Base-by-base conservation (phyloP, 306 rosid genomes). In the Citrullus colocynthis region DNA sequence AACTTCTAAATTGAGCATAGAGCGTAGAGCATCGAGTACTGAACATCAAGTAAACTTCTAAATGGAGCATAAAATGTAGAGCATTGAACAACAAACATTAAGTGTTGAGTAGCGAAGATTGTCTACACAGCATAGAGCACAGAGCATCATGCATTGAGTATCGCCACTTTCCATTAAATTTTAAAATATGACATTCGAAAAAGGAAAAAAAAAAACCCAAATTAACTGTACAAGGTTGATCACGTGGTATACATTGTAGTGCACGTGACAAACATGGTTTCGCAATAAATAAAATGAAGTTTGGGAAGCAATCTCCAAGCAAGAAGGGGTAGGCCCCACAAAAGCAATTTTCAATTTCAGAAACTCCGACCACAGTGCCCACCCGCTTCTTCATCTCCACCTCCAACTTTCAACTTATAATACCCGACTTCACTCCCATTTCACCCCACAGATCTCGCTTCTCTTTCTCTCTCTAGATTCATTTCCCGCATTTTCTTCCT, bases 381-480 rank as follows among this genome's bases (percentile, higher is more conserved):
- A 45, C 76, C 76, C 76, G 58, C 42, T 48, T 28, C 57, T 42
- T 20, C 21, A 18, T 18, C 20, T 24, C 34, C 57, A n/a, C 61
- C 61, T 73, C 61, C 77, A n/a, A 28, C 57, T 57, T 73, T 45
- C 77, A n/a, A 28, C 57, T 57, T 77, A 77, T 77, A 59, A 59
- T 9, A 30, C 34, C 30, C 7, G 30, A n/a, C 45, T 51, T 42
- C 77, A n/a, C 55, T 58, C 52, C 30, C 63, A 52, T 77, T 55
- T 36, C 79, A 17, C 30, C 30, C 39, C 76, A 71, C 70, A 18
- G 67, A 66, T 81, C 82, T 67, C 61, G 74, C 77, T 57, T 52
- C 24, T 61, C 41, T 61, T 6, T 30, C 39, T 71, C 80, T 58
- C 77, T 75, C 64, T 84, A 45, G 84, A 80, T 78, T 75, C 55